Base-by-base conservation (phyloP, 1,284 basidiomycete species). In the Lentinula novae-zelandiae region DNA sequence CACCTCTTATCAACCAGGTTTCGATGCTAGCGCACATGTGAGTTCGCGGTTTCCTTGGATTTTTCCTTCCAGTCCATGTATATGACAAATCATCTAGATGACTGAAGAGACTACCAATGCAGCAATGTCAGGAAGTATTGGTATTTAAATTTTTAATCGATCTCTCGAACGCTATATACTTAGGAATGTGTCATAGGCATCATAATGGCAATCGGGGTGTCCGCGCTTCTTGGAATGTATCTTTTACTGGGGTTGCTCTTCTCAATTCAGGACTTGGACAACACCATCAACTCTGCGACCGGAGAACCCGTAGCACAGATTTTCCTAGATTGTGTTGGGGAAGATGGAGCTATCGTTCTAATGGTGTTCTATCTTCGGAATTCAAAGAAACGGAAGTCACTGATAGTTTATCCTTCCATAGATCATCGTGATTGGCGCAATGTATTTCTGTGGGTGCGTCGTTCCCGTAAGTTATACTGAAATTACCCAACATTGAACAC, bases 81-180 rank as follows among this genome's bases (percentile, higher is more conserved):
- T 10, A 17, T 4, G 27, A 27, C 4, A 7, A 15, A 8, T 51
- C 53, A 58, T 31, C 9, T 67, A 89, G 84, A 87, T 91, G 87
- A 86, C 87, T 0, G 90, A 92, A 72, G 89, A 92, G 71, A 92
- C 90, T 0, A 82, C 76, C 53, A 88, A 91, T 68, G 88, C 89
- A 13, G 85, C 86, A 6, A 82, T 85, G 80, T 78, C 85, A 10
- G 87, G 86, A 0, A 78, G 82, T 31, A 78, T 86, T 22, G 86
- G 86, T 1, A 89, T 46, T 8, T 20, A 20, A 9, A 2, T 3
- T 46, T 10, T 20, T 46, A 22, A 22, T 22, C 44, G 20, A 15
- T n/a, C 17, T n/a, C 5, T 20, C 12, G 7, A 20, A 17, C 44
- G 17, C 15, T 12, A 8, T 5, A 9, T n/a, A 46, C n/a, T 10